Conservation (phyloP, 2,329 filamentous ascomycete species). For the Ceratocystis huliohia region DNA sequence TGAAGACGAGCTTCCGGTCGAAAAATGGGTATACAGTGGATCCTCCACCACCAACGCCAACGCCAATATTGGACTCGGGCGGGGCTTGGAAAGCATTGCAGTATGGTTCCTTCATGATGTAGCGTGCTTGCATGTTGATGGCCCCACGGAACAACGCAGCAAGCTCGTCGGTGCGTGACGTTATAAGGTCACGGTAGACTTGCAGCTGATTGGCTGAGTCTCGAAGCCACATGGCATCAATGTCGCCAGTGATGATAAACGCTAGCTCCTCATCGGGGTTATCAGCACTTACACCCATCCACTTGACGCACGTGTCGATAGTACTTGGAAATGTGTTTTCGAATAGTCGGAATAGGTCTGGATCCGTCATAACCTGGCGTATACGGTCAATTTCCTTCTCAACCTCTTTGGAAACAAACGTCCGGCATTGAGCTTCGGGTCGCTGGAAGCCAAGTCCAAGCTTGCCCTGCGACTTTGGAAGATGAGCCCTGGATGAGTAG, state of each 20-base stretch:
- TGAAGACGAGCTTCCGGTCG: constrained; percentile 43
- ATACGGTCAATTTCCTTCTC: constrained; percentile 25
- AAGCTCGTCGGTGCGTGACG: constrained; percentile 41
- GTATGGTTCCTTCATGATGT: constrained; percentile 58
- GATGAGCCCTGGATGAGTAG: constrained; percentile 32
- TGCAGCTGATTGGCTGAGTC: constrained; percentile 69
- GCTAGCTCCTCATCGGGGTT: constrained; percentile 47
- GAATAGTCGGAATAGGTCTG: constrained; percentile 65
- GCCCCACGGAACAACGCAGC: constrained; percentile 56
- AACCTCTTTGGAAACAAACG: constrained; percentile 32
- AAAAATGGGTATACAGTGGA: constrained; percentile 22
- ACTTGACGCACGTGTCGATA: constrained; percentile 67
- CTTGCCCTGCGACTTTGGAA: constrained; percentile 63
- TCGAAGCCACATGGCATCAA: constrained; percentile 77
- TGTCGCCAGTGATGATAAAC: constrained; percentile 74
- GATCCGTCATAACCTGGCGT: constrained; percentile 32
- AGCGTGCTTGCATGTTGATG: constrained; percentile 59
- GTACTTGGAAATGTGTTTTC: constrained; percentile 77
- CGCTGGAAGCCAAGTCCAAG: constrained; percentile 70
- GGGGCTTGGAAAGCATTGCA: constrained; percentile 89
- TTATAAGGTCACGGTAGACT: constrained; percentile 48
- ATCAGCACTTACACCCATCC: constrained; percentile 51
- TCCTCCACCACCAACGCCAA: constrained; percentile 26
- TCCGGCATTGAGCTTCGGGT: constrained; percentile 62
- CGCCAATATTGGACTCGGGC: constrained; percentile 53